These are phyloP conservation scores for Aspergillus carbonarius DNA, from an alignment of 2,329 filamentous ascomycete species.

Conservation along the genomic window DNA sequence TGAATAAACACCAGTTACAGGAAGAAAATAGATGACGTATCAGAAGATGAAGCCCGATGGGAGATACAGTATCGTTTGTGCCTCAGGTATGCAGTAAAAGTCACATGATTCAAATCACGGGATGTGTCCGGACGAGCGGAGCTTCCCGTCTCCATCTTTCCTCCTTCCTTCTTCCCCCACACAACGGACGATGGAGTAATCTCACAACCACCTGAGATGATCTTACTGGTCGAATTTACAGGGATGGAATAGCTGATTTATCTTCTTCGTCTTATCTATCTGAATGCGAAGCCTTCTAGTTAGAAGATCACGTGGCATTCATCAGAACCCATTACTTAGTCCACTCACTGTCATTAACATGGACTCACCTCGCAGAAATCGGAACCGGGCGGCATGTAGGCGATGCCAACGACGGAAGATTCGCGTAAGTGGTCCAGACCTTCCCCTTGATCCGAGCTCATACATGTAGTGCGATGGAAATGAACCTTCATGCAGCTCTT, in stretches of 20 bases:
- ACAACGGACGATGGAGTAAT: too few relatives aligned
- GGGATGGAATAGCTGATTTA: too few relatives aligned
- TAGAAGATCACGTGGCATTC: not conserved
- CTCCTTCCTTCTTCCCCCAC: not conserved
- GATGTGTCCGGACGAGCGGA: not conserved
- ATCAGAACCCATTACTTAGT: not conserved
- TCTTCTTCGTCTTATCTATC: too few relatives aligned
- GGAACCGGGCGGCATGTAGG: slow-evolving; percentile 34
- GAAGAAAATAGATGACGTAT: too few relatives aligned
- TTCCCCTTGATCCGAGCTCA: not conserved
- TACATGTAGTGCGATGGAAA: slow-evolving; percentile 46
- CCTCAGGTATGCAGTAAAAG: too few relatives aligned
- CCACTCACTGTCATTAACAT: slow-evolving; percentile 10
- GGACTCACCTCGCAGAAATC: slow-evolving; percentile 29
- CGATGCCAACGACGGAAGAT: slow-evolving; percentile 54
- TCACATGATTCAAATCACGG: not conserved
- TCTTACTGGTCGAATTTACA: too few relatives aligned
- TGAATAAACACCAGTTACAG: too few relatives aligned
- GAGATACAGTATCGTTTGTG: too few relatives aligned
- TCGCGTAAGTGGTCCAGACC: slow-evolving; percentile 36
- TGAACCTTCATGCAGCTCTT: slow-evolving; percentile 45
- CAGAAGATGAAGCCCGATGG: too few relatives aligned
- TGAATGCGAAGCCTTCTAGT: too few relatives aligned
- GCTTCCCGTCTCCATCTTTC: not conserved
- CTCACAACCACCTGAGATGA: too few relatives aligned